phyloP scores from a whole-genome alignment of 2,329 filamentous ascomycete species.

The Pseudocercospora pini-densiflorae region DNA sequence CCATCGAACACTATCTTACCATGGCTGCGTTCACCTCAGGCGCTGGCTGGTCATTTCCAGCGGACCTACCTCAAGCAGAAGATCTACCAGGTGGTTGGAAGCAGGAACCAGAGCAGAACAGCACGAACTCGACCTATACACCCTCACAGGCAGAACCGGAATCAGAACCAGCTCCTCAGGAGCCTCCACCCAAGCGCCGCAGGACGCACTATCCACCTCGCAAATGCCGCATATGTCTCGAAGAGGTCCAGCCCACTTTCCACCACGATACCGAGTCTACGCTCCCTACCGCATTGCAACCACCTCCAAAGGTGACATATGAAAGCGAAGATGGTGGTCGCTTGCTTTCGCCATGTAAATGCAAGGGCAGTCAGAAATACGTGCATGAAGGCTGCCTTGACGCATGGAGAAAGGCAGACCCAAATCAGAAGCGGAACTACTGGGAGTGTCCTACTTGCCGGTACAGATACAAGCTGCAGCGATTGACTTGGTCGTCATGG shows the following conservation, averaged over 20 bases:
- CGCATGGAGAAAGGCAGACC: slow-evolving; percentile 78
- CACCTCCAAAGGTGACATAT: slow-evolving; percentile 66
- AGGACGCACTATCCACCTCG: slow-evolving; percentile 67
- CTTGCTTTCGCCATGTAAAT: slow-evolving; percentile 86
- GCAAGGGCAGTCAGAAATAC: slow-evolving; percentile 90
- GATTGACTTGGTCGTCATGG: slow-evolving; percentile 75
- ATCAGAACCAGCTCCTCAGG: slow-evolving; percentile 25
- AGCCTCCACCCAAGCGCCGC: slow-evolving; percentile 31
- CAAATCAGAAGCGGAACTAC: slow-evolving; percentile 70
- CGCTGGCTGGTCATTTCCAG: slow-evolving; percentile 53
- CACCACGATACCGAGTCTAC: slow-evolving; percentile 51
- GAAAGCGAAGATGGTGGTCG: slow-evolving; percentile 74
- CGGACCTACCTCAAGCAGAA: slow-evolving; percentile 45
- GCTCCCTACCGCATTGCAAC: slow-evolving; percentile 59
- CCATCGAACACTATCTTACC: neutral
- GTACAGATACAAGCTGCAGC: slow-evolving; percentile 78
- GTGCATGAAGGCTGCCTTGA: slow-evolving; percentile 91
- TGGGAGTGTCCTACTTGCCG: slow-evolving; percentile 88
- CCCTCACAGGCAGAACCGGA: neutral
- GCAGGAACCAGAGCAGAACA: neutral
- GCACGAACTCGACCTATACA: neutral
- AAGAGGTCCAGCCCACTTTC: slow-evolving; percentile 68
- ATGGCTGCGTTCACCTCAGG: slow-evolving; percentile 50
- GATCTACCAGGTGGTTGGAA: slow-evolving; percentile 7
- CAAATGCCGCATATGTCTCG: slow-evolving; percentile 88